Evolutionary conservation across 2,329 filamentous ascomycete species (phyloP), one percentile per base, ranked within the genome.

Genomic region (Clarireedia monteithiana): DNA sequence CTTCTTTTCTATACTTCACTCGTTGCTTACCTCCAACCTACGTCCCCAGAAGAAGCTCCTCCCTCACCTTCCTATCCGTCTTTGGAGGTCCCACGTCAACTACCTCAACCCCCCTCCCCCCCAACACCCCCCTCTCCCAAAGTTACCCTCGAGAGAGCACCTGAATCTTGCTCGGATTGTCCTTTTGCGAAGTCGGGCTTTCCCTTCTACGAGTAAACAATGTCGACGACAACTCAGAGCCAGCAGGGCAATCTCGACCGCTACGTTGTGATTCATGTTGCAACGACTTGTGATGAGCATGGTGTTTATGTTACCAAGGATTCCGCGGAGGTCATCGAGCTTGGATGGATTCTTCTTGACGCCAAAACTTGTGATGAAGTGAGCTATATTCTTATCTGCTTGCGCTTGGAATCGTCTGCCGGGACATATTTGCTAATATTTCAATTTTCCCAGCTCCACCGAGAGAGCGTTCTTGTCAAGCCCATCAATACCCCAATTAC

Each of bases 241-340:
- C 78, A 77, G 50, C 82, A 83, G 65, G 80, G 85, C 66, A 87
- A 87, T 75, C 83, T 96, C 74, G 94, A 99, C 77, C 89, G 92
- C 73, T 99, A 96, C 75, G 88, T 96, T 64, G 89, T 99, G 69
- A 96, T 97, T 72, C 94, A 99, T 74, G 92, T 97, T 69, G 94
- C 94, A 62, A 99, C 94, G 38, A 99, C 94, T 65, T 99, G 94
- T 75, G 94, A 99, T 73, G 94, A 99, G 74, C 94, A 99, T 75
- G 94, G 94, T 61, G 94, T 99, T 63, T 99, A 99, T 74, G 94
- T 99, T 58, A 99, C 94, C 59, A 97, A 97, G 76, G 94, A 99
- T 75, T 97, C 94, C 58, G 94, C 94, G 60, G 94, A 99, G 77
- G 94, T 99, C 64, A 99, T 99, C 73, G 94, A 99, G 81, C 82